phyloP scores from a whole-genome alignment of 352 stramenopile genomes.

The Elongisporangium undulatum region DNA sequence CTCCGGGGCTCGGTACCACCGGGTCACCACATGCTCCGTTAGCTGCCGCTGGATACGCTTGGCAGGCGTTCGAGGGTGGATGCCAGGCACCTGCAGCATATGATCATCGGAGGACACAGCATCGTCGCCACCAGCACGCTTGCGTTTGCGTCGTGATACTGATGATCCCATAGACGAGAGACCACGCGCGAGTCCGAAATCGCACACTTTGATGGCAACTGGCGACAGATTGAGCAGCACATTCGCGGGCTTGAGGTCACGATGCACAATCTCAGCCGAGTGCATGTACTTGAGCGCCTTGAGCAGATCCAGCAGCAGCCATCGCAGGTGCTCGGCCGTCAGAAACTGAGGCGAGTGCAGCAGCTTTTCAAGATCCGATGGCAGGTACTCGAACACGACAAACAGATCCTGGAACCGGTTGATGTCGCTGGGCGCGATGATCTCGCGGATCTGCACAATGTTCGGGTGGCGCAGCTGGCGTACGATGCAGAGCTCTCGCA shows the following conservation, averaged over 20 bases:
- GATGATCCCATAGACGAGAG: constrained; percentile 57
- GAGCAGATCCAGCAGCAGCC: constrained; percentile 79
- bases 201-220: constrained; percentile 85
- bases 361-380: constrained; percentile 81
- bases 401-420: constrained; percentile 78
- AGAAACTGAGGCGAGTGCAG: constrained; percentile 84
- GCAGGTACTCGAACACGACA: constrained; percentile 84
- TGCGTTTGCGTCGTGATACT: constrained; percentile 50
- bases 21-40: constrained; percentile 94
- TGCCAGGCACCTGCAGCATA: constrained; percentile 52
- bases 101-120: constrained; percentile 42
- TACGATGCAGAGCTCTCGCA: constrained; percentile 81
- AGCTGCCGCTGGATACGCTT: constrained; percentile 88
- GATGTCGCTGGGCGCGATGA: constrained; percentile 74
- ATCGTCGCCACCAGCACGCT: constrained; percentile 33
- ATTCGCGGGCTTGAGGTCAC: constrained; percentile 87
- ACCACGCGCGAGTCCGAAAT: constrained; percentile 76
- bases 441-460: constrained; percentile 86
- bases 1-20: constrained; percentile 94
- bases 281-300: constrained; percentile 91
- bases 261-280: constrained; percentile 85
- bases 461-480: constrained; percentile 82
- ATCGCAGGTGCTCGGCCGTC: constrained; percentile 78
- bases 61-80: constrained; percentile 68
- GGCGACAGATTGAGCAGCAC: constrained; percentile 84